phyloP scores from a whole-genome alignment of 495 filamentous ascomycete species.

The Entonaema liquescens region DNA sequence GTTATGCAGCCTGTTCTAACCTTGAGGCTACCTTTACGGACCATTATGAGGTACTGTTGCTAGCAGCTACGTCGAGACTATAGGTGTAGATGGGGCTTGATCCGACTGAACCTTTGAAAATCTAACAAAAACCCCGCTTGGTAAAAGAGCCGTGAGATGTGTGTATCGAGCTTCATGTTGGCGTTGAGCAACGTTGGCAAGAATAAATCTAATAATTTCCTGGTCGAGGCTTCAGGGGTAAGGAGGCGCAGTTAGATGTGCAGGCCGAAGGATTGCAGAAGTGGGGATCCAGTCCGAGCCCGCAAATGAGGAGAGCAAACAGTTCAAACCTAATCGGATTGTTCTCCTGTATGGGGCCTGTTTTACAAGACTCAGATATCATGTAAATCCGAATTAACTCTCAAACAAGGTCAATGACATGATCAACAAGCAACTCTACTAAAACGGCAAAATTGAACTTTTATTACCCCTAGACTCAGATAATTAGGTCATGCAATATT shows the following conservation, averaged over 20 bases:
- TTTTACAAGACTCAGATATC: too few relatives aligned
- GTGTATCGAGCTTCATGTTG: not conserved
- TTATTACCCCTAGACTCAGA: constrained; percentile 9
- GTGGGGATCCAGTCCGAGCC: constrained; percentile 22
- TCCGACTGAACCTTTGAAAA: constrained; percentile 28
- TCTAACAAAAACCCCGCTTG: not conserved
- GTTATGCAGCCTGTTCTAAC: constrained; percentile 42
- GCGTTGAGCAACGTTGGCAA: not conserved
- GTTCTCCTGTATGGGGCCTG: not conserved
- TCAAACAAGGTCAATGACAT: too few relatives aligned
- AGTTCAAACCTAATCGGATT: constrained; percentile 28
- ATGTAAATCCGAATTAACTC: too few relatives aligned
- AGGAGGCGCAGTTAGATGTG: constrained; percentile 14
- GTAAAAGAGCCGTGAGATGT: not conserved
- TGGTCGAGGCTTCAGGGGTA: not conserved
- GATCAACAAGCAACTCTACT: not conserved
- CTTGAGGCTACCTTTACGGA: constrained; percentile 42
- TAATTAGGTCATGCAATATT: constrained; percentile 2
- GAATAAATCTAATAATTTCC: not conserved
- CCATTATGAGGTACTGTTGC: constrained; percentile 12
- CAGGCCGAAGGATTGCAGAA: constrained; percentile 11
- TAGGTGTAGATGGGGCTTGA: not conserved
- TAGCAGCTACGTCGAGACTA: not conserved
- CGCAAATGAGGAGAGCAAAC: constrained; percentile 14
- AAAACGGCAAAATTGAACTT: constrained; percentile 19